Evolutionary conservation across 768 basidiomycete genomes (phyloP), one percentile per base, ranked within the genome.

Genomic region (Rhodotorula kratochvilovae): DNA sequence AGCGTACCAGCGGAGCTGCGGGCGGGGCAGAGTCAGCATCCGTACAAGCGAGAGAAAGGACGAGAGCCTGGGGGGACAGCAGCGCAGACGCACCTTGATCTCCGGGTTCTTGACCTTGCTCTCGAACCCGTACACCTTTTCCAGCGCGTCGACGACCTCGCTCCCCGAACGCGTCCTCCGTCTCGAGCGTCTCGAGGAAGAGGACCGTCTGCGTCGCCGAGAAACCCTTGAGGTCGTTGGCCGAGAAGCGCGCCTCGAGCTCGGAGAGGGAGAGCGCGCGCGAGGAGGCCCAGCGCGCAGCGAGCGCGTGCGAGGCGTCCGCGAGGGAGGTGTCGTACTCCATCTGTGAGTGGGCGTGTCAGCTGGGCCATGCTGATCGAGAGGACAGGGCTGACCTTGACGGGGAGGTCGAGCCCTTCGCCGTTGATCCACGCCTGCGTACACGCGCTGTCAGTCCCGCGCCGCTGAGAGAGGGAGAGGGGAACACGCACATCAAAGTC

Each of bases 391-490:
- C 5, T 12, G n/a, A 80, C 73, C 50, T 80, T 79, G 23, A 78
- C 79, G 48, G 78, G 78, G 11, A 81, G 62, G 50, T 79, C 79
- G 23, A 72, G 62, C 0, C 82, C 81, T 61, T 78, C 77, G 13
- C 82, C 82, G 69, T 82, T 76, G 6, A 83, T 68, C 82, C 82
- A 83, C 5, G 70, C 71, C 60, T 61, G 45, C 31, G 23, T n/a
- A n/a, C 23, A 6, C 23, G 23, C 48, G 25, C 23, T 10, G 25
- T 50, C 21, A 10, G 25, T 27, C 10, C 12, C 50, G 11, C 50
- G n/a, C 12, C 50, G 4, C 45, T 6, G 51, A n/a, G 16, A 11
- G 13, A 5, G 29, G 16, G 2, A n/a, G 68, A 50, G 42, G 5
- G 5, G 23, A 21, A 21, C n/a, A 55, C 68, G 36, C 50, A 70